Evolutionary conservation across 108 stramenopile genomes (phyloP), one percentile per base, ranked within the genome.

Genomic region (Conticribra guillardii): DNA sequence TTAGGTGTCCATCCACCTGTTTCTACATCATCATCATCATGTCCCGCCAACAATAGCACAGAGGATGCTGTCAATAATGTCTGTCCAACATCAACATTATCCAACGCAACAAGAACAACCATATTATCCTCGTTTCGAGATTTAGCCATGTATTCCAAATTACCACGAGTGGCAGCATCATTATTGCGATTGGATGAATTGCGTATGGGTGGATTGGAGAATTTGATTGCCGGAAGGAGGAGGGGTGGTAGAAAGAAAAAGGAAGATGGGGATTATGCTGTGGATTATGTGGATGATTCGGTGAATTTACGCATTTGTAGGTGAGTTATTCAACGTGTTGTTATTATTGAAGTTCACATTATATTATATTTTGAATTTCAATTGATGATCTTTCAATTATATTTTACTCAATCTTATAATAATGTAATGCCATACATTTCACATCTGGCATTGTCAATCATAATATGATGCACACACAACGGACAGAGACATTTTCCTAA

Each of bases 401-500:
- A n/a, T n/a, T n/a, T n/a, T n/a, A n/a, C n/a, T n/a, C n/a, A n/a
- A n/a, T n/a, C n/a, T n/a, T n/a, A n/a, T n/a, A n/a, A n/a, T n/a
- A n/a, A n/a, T n/a, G n/a, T n/a, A n/a, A n/a, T n/a, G n/a, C n/a
- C n/a, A n/a, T n/a, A n/a, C n/a, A n/a, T n/a, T n/a, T n/a, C n/a
- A n/a, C n/a, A n/a, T n/a, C n/a, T n/a, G n/a, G n/a, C n/a, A n/a
- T n/a, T n/a, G n/a, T n/a, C n/a, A n/a, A n/a, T n/a, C n/a, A n/a
- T n/a, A n/a, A n/a, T n/a, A n/a, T n/a, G n/a, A n/a, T n/a, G n/a
- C n/a, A n/a, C n/a, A n/a, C n/a, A n/a, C n/a, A n/a, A n/a, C n/a
- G n/a, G n/a, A 11, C 37, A 22, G 74, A 46, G 76, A 76, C 53
- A 73, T 73, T 19, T 93, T 89, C 37, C 55, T 93, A 7, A 80